These are phyloP conservation scores for Ceratocystis albifundus DNA, from an alignment of 2,329 filamentous ascomycete genomes.

Conservation along the genomic window DNA sequence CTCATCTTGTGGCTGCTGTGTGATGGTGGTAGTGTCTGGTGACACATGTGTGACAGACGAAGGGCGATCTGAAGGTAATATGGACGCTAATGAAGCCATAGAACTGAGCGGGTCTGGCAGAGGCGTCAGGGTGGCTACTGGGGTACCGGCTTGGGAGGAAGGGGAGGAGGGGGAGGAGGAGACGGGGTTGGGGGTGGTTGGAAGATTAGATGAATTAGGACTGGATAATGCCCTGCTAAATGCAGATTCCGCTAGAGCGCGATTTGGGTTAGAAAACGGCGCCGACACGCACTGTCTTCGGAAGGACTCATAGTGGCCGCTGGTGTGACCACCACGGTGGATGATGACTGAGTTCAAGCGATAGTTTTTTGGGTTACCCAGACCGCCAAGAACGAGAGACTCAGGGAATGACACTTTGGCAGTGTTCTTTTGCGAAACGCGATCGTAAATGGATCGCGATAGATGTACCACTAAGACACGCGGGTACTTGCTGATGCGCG, in stretches of 20 bases:
- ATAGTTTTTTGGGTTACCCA: slow-evolving; percentile 69
- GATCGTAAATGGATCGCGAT: slow-evolving; percentile 84
- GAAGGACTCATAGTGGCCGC: slow-evolving; percentile 95
- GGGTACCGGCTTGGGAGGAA: background rate
- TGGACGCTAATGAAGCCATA: slow-evolving; percentile 26
- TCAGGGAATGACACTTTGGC: slow-evolving; percentile 92
- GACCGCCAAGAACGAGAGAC: slow-evolving; percentile 65
- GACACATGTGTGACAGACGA: slow-evolving; percentile 26
- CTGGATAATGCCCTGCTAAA: slow-evolving; percentile 54
- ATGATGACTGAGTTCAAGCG: slow-evolving; percentile 78
- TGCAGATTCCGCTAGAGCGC: slow-evolving; percentile 62
- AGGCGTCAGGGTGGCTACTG: slow-evolving; percentile 36
- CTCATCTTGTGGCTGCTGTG: slow-evolving; percentile 19
- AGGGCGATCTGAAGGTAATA: slow-evolving; percentile 31
- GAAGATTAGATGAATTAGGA: slow-evolving; percentile 26
- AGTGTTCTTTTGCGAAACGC: slow-evolving; percentile 77
- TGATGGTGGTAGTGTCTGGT: background rate
- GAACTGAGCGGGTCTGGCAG: slow-evolving; percentile 36
- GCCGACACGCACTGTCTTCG: slow-evolving; percentile 63
- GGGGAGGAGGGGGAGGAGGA: slow-evolving; percentile 30
- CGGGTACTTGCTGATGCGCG: slow-evolving; percentile 75
- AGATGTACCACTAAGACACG: slow-evolving; percentile 86
- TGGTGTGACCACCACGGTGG: slow-evolving; percentile 91
- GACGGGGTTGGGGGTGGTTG: slow-evolving; percentile 31
- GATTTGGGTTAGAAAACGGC: slow-evolving; percentile 72